Evolutionary conservation across 352 stramenopile genomes (phyloP), one percentile per base, ranked within the genome.

Genomic region (Halophytophthora batemanensis): DNA sequence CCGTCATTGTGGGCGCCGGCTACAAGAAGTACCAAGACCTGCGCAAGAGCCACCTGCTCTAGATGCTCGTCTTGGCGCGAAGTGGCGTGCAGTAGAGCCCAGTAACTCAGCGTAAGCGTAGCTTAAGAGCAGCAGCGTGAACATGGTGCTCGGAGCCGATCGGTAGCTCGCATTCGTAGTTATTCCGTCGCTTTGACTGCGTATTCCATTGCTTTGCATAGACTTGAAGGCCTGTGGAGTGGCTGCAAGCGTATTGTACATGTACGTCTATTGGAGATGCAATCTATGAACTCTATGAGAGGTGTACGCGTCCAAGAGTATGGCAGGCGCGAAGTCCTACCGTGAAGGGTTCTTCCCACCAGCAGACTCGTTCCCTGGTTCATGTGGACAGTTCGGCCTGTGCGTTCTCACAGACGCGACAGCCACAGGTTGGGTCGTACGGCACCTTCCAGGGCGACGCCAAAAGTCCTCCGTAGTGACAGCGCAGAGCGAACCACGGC

Each of bases 1-100:
- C 65, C 19, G 81, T 62, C 7, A 25, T 88, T 49, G 63, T 74
- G 5, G 77, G 71, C n/a, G 68, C 52, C 14, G 77, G 64, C 19
- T 93, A 92, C 72, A 90, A 90, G 61, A 93, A 93, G 71, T 93
- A 93, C 72, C 81, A 93, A 59, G 78, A 92, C 50, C 60, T 93
- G 54, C 77, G 78, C 60, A 93, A 93, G 71, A 91, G 79, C 34
- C 83, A 93, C 71, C 81, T 93, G 60, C 67, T 93, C 50, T 93
- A 90, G 54, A 45, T 34, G 23, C 6, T 38, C 34, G 46, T 37
- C 46, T 17, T 18, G 39, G 18, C 7, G 11, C 17, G 34, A 52
- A 19, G 41, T 48, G 50, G 41, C 54, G 46, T 53, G 47, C 44
- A 33, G 10, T 22, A 29, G 57, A 31, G 23, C 50, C 22, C 15